Conservation (phyloP, 441 rosid species). For the Populus trichocarpa region DNA sequence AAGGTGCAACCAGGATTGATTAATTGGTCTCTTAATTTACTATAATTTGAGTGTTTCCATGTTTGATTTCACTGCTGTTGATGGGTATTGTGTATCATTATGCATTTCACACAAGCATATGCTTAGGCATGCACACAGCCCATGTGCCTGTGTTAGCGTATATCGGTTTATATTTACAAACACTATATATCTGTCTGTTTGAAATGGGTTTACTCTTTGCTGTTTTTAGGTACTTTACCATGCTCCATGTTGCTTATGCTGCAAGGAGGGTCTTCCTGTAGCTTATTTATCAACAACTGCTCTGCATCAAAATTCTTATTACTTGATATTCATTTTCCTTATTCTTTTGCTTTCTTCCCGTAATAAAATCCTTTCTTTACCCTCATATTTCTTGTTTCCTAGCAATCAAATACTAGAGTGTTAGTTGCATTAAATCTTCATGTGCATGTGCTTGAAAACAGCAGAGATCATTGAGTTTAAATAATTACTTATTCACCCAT, state of each 20-base stretch:
- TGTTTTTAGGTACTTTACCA: neutral
- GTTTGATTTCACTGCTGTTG: neutral
- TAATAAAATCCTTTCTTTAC: neutral
- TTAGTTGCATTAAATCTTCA: neutral
- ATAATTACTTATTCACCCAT: neutral
- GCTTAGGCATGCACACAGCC: neutral
- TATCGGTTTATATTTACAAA: neutral
- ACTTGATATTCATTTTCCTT: neutral
- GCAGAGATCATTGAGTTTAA: neutral
- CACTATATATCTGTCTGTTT: neutral
- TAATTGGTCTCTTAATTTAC: neutral
- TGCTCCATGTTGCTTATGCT: neutral
- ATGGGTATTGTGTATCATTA: no score
- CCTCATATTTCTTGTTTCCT: neutral
- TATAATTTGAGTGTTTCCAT: neutral
- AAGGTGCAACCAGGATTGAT: constrained; percentile 1
- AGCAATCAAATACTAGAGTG: neutral
- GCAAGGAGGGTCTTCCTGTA: neutral
- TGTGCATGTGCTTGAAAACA: neutral
- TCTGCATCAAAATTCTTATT: neutral
- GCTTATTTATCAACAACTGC: neutral
- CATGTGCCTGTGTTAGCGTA: neutral
- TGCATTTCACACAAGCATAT: no score
- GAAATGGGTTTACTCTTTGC: neutral
- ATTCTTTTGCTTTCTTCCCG: neutral